These are phyloP conservation scores for Colletotrichum sp. DNA, from an alignment of 2,329 filamentous ascomycete species.

Conservation along the genomic window DNA sequence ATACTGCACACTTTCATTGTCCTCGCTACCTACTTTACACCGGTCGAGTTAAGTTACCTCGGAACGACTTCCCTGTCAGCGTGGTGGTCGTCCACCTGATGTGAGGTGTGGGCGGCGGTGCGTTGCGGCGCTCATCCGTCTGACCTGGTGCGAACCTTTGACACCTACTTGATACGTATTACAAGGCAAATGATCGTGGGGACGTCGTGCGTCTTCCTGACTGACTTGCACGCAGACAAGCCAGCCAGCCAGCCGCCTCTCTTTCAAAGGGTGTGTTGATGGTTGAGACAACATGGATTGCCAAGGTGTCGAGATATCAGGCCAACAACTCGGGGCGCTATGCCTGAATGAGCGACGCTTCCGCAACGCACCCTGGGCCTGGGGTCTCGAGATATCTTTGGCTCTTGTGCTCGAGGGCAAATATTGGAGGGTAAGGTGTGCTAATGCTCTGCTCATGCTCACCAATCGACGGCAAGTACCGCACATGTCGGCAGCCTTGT, in stretches of 20 bases:
- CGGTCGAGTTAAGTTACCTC: not conserved
- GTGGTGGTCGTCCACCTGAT: not conserved
- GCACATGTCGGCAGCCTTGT: not conserved
- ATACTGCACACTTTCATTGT: not conserved
- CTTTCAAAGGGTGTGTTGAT: not conserved
- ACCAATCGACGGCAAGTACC: not conserved
- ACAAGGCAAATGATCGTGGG: slow-evolving; percentile 4
- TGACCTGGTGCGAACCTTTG: not conserved
- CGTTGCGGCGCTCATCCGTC: not conserved
- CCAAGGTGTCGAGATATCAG: not conserved
- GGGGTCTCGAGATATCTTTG: not conserved
- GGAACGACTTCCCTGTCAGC: not conserved
- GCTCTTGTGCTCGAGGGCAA: not conserved
- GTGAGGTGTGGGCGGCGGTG: not conserved
- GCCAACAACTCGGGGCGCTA: not conserved
- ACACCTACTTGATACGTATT: slow-evolving; percentile 10
- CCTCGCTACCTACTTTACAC: not conserved
- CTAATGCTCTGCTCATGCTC: not conserved
- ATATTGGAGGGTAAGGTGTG: not conserved
- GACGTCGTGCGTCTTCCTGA: not conserved
- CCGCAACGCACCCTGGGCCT: not conserved
- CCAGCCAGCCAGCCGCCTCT: not conserved
- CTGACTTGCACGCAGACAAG: not conserved
- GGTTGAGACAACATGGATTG: not conserved
- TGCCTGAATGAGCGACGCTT: not conserved